Evolutionary conservation across 805 yeast genomes (phyloP).

Genomic region (Maudiozyma barnettii): DNA sequence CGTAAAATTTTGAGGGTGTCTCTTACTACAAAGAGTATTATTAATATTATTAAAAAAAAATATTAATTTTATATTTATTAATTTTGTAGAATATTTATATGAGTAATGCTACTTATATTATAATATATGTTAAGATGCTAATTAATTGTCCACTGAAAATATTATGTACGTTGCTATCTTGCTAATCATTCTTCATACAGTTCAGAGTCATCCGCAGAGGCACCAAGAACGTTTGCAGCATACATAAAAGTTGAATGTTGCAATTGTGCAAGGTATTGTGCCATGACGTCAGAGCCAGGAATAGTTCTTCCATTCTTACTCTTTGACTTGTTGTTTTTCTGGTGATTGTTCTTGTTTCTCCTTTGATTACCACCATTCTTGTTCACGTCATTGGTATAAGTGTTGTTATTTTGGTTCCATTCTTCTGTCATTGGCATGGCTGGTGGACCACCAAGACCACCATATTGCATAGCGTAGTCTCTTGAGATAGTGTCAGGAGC

Average conservation of each 20-base stretch:
- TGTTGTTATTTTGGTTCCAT: background rate
- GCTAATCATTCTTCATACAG: constrained; percentile 14
- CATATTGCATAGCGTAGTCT: constrained; percentile 6
- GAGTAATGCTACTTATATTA: constrained; percentile 1
- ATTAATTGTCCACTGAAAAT: background rate
- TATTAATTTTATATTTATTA: background rate
- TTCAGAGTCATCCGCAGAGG: constrained; percentile 31
- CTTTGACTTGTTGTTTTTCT: constrained; percentile 1
- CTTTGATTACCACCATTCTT: background rate
- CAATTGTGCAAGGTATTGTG: constrained; percentile 65
- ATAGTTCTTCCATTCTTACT: constrained; percentile 16
- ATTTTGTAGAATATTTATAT: background rate
- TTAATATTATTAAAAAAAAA: too few species aligned
- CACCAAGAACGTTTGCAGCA: constrained; percentile 44
- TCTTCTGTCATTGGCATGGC: too few species aligned
- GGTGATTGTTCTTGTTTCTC: constrained; percentile 4
- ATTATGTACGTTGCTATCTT: background rate
- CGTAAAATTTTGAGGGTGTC: background rate
- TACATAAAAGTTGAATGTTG: constrained; percentile 53
- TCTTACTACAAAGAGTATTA: background rate
- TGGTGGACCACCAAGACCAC: background rate
- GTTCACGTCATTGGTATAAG: background rate
- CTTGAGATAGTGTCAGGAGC: constrained; percentile 20
- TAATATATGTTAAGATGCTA: background rate
- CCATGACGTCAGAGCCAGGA: constrained; percentile 68